Conservation (phyloP, 805 yeast species). For the Ogataea paraovalis region DNA sequence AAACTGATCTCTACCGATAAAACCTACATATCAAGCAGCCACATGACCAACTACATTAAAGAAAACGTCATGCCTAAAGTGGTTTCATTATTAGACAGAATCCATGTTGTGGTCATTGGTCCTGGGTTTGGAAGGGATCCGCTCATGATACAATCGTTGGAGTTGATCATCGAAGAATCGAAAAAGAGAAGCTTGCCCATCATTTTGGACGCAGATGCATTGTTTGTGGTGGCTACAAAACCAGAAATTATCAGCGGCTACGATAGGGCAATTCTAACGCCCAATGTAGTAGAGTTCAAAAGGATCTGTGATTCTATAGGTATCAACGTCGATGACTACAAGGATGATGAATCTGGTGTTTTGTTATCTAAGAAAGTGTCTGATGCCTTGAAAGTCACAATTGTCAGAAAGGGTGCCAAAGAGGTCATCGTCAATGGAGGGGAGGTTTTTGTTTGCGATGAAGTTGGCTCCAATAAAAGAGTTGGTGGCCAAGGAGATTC, state of each 20-base stretch:
- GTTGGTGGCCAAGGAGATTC: conserved; percentile 99
- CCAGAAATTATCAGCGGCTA: conserved; percentile 55
- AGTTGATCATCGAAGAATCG: conserved; percentile 53
- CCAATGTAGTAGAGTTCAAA: conserved; percentile 81
- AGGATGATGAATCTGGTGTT: conserved; percentile 16
- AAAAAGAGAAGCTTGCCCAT: conserved; percentile 59
- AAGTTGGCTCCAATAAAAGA: conserved; percentile 67
- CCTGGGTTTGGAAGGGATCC: conserved; percentile 91
- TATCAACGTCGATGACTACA: conserved; percentile 14
- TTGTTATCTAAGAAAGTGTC: conserved; percentile 41
- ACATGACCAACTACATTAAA: conserved; percentile 32
- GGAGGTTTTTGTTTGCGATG: conserved; percentile 38
- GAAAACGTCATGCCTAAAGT: conserved; percentile 52
- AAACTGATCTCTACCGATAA: conserved; percentile 18
- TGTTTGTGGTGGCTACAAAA: conserved; percentile 58
- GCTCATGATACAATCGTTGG: conserved; percentile 57
- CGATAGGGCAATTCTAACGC: conserved; percentile 70
- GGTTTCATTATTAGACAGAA: conserved; percentile 50
- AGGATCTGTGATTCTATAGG: conserved; percentile 55
- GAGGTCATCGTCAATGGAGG: conserved; percentile 62
- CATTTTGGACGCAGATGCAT: conserved; percentile 87
- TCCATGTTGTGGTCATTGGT: conserved; percentile 83
- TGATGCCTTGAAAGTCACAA: conserved; percentile 45
- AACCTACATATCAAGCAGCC: not conserved
- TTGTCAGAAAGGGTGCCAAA: conserved; percentile 67